Evolutionary conservation across 805 yeast genomes (phyloP).

Genomic region (Tetrapisispora arboricola): DNA sequence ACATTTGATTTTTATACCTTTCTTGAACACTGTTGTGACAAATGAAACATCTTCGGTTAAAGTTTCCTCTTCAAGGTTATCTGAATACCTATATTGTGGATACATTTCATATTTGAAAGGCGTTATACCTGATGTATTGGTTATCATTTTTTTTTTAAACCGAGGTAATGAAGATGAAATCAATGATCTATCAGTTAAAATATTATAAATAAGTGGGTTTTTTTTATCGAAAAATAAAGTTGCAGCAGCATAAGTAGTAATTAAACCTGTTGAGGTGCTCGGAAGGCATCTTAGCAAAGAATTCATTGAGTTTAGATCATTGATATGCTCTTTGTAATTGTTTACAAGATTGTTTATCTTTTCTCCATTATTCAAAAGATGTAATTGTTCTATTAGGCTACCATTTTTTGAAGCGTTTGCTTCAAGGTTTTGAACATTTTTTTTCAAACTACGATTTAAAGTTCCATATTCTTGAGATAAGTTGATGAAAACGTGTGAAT

Average conservation of each 20-base stretch:
- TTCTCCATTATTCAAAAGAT: constrained; percentile 9
- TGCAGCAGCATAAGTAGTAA: constrained; percentile 76
- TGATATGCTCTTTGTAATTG: constrained; percentile 36
- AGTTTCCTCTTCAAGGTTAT: neutral
- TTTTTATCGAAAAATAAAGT: constrained; percentile 34
- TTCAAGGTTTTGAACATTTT: constrained; percentile 5
- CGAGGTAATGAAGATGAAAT: constrained; percentile 87
- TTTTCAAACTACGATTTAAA: constrained; percentile 6
- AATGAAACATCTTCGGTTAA: constrained; percentile 17
- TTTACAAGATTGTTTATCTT: constrained; percentile 3
- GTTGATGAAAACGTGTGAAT: constrained; percentile 82
- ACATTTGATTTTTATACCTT: constrained; percentile 44
- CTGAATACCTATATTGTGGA: neutral
- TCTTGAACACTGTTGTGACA: constrained; percentile 65
- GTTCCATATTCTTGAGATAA: constrained; percentile 57
- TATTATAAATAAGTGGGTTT: constrained; percentile 84
- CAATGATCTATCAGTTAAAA: constrained; percentile 83
- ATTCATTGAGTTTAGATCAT: constrained; percentile 59
- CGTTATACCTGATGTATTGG: neutral
- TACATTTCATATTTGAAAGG: neutral
- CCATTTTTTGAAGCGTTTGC: constrained; percentile 11
- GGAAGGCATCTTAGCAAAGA: constrained; percentile 41
- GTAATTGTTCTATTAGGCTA: constrained; percentile 8
- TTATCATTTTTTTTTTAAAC: constrained; percentile 18
- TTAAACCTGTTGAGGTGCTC: constrained; percentile 61